A percentile compares a stretch with the other conserved stretches of the same genome.
phyloP scores from a whole-genome alignment of 78 protist species.

The Goniomonas avonlea region DNA sequence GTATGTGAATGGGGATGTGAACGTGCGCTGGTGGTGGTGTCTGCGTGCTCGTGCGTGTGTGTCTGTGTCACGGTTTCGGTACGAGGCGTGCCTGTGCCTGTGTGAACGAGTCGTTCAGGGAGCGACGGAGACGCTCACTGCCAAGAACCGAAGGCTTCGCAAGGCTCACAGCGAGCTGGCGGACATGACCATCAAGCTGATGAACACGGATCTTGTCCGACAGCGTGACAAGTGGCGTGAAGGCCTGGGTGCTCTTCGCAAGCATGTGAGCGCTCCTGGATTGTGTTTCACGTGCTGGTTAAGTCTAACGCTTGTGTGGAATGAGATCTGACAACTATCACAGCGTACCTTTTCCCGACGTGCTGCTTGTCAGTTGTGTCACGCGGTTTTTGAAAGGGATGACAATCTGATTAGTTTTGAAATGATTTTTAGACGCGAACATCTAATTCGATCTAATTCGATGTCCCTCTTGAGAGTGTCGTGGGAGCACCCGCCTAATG shows the following conservation, averaged over 20 bases:
- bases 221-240: constrained; percentile 44
- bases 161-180: constrained; percentile 31
- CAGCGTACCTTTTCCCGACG: neutral
- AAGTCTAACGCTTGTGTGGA: neutral
- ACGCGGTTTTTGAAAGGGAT: neutral
- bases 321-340: neutral
- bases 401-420: neutral
- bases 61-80: too few relatives aligned
- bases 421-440: neutral
- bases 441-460: too few relatives aligned
- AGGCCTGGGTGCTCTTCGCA: constrained; percentile 32
- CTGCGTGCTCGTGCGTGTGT: too few relatives aligned
- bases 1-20: too few relatives aligned
- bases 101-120: too few relatives aligned
- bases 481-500: too few relatives aligned
- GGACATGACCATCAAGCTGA: constrained; percentile 16
- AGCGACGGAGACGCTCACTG: constrained; percentile 31
- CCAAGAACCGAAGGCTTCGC: constrained; percentile 46
- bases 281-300: neutral
- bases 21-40: too few relatives aligned
- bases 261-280: neutral
- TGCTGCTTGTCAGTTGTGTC: neutral
- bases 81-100: too few relatives aligned
- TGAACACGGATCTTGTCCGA: constrained; percentile 33
- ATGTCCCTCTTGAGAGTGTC: too few relatives aligned